phyloP scores from a whole-genome alignment of 805 yeast genomes.

The Blastobotrys peoriensis region DNA sequence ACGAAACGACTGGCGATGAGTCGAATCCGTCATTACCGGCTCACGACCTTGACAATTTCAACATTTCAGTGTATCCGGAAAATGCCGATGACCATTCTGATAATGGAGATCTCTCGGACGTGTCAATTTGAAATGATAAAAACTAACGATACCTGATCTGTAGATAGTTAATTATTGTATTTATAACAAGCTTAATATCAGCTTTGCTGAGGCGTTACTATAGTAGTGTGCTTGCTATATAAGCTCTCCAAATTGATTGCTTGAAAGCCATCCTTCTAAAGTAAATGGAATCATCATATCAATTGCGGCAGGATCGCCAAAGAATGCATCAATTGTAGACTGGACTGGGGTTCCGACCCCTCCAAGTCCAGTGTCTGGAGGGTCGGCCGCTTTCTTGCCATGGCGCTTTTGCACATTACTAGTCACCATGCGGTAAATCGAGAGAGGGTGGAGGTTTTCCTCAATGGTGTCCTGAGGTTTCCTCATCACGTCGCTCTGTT shows the following conservation, averaged over 20 bases:
- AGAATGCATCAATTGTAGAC: neutral
- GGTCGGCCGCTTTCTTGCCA: neutral
- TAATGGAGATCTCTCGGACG: neutral
- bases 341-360: neutral
- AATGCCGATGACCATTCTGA: neutral
- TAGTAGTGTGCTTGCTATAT: neutral
- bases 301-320: neutral
- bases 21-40: neutral
- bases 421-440: neutral
- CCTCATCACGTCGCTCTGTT: neutral
- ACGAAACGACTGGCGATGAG: neutral
- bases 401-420: neutral
- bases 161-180: neutral
- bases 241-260: neutral
- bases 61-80: neutral
- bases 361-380: neutral
- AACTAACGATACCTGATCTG: neutral
- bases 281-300: neutral
- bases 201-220: no score
- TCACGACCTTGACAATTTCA: neutral
- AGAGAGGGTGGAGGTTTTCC: constrained; percentile 3
- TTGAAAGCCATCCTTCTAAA: neutral
- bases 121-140: neutral
- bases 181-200: neutral
- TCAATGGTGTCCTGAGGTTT: constrained; percentile 1